phyloP scores from a whole-genome alignment of 768 basidiomycete genomes.

The Amyloporia xantha region DNA sequence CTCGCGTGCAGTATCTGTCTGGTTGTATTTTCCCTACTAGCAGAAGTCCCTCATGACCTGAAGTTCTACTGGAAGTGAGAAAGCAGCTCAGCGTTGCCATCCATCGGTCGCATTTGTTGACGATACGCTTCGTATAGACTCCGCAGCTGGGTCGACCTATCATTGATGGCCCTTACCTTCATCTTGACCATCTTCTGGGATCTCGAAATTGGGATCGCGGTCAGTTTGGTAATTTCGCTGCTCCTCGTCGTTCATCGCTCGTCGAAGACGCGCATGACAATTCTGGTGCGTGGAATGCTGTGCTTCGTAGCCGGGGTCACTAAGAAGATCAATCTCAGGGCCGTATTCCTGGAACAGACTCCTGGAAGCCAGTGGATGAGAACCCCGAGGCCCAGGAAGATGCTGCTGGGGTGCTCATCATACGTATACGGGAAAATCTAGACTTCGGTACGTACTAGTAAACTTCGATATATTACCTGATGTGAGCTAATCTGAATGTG shows the following conservation, averaged over 20 bases:
- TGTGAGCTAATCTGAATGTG: not conserved
- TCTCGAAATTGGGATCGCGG: conserved; percentile 89
- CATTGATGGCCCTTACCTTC: conserved; percentile 86
- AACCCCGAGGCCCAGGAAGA: conserved; percentile 79
- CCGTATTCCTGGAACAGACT: conserved; percentile 78
- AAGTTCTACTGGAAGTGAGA: conserved; percentile 84
- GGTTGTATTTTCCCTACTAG: conserved; percentile 78
- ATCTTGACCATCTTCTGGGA: conserved; percentile 82
- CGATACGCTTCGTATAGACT: conserved; percentile 42
- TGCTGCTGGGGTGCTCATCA: conserved; percentile 74
- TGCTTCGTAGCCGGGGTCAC: not conserved
- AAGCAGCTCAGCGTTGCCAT: not conserved
- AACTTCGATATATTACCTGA: not conserved
- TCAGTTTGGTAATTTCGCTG: conserved; percentile 81
- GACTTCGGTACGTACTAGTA: conserved; percentile 86
- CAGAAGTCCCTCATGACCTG: conserved; percentile 84
- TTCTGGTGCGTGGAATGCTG: conserved; percentile 50
- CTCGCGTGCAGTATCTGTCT: conserved; percentile 57
- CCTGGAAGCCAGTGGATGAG: conserved; percentile 89
- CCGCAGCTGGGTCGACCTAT: conserved; percentile 87
- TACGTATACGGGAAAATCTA: conserved; percentile 84
- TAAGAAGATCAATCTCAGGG: conserved; percentile 41
- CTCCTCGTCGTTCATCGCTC: conserved; percentile 87
- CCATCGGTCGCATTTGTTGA: not conserved
- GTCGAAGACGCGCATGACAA: conserved; percentile 84